These are phyloP conservation scores for Laburnicola sp. DNA, from an alignment of 2,329 filamentous ascomycete genomes.

Conservation along the genomic window DNA sequence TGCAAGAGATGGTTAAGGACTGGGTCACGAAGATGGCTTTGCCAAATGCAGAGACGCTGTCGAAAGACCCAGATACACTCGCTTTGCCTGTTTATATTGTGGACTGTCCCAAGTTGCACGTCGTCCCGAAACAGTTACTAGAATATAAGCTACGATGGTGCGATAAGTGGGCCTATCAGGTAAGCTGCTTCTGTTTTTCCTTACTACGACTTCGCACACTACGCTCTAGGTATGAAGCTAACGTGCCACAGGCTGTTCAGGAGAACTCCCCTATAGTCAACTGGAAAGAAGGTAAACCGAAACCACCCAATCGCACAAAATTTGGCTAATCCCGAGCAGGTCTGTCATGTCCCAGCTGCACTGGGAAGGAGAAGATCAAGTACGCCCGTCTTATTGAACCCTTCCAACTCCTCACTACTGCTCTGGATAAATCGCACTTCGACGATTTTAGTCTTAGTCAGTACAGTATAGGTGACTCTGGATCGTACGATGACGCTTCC, in stretches of 20 bases:
- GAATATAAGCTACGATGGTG: slow-evolving; percentile 36
- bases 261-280: slow-evolving; percentile 27
- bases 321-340: slow-evolving; percentile 14
- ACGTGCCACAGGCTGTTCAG: slow-evolving; percentile 17
- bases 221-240: not conserved
- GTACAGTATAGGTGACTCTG: slow-evolving; percentile 22
- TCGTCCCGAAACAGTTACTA: slow-evolving; percentile 32
- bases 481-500: slow-evolving; percentile 24
- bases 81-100: slow-evolving; percentile 35
- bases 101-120: slow-evolving; percentile 41
- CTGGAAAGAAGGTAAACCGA: slow-evolving; percentile 35
- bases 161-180: slow-evolving; percentile 39
- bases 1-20: slow-evolving; percentile 29
- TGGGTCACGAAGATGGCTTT: slow-evolving; percentile 34
- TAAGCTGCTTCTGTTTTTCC: slow-evolving; percentile 12
- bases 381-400: slow-evolving; percentile 42
- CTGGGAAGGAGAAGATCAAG: slow-evolving; percentile 35
- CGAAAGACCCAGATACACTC: slow-evolving; percentile 18
- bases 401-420: slow-evolving; percentile 29
- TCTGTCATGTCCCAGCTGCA: slow-evolving; percentile 38
- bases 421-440: slow-evolving; percentile 23
- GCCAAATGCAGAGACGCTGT: slow-evolving; percentile 17
- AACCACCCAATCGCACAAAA: too few relatives aligned
- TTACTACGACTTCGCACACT: not conserved
- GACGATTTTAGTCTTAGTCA: slow-evolving; percentile 28